Percentiles rank a stretch among this genome's conserved stretches.
Conservation (phyloP, 306 rosid genomes). For the Gillenia trifoliata region DNA sequence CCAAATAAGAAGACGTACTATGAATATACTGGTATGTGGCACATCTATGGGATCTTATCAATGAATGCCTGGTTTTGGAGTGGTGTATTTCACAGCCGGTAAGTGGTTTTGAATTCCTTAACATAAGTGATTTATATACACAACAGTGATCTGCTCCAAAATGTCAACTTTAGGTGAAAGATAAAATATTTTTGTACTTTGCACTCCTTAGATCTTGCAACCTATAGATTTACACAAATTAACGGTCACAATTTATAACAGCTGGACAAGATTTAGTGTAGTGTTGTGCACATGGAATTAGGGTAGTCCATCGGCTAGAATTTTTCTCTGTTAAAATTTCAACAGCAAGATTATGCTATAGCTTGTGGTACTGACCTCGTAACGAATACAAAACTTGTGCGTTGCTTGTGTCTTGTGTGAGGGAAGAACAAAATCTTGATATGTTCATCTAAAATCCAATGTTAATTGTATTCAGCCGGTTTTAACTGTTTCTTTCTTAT, state of each 20-base stretch:
- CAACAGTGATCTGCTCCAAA: neutral
- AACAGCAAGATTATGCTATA: neutral
- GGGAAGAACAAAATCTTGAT: neutral
- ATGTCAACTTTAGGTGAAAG: neutral
- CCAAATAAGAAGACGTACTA: constrained; percentile 66
- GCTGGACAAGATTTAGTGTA: neutral
- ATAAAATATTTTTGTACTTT: neutral
- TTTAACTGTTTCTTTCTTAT: neutral
- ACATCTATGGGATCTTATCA: constrained; percentile 72
- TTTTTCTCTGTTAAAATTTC: neutral
- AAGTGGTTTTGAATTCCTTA: constrained; percentile 22
- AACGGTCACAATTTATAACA: neutral
- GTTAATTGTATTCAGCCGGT: neutral
- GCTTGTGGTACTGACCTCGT: neutral
- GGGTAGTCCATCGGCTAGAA: neutral
- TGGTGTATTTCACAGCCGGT: constrained; percentile 90
- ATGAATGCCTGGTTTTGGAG: constrained; percentile 97
- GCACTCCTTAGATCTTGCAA: neutral
- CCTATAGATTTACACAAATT: neutral
- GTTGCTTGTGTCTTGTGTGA: neutral
- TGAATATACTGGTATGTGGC: constrained; percentile 90
- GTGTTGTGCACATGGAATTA: neutral
- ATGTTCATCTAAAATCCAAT: neutral
- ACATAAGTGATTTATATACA: neutral
- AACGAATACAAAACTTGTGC: neutral